Evolutionary conservation across 1,284 basidiomycete genomes (phyloP).

Genomic region (Microbotryum saponariae): DNA sequence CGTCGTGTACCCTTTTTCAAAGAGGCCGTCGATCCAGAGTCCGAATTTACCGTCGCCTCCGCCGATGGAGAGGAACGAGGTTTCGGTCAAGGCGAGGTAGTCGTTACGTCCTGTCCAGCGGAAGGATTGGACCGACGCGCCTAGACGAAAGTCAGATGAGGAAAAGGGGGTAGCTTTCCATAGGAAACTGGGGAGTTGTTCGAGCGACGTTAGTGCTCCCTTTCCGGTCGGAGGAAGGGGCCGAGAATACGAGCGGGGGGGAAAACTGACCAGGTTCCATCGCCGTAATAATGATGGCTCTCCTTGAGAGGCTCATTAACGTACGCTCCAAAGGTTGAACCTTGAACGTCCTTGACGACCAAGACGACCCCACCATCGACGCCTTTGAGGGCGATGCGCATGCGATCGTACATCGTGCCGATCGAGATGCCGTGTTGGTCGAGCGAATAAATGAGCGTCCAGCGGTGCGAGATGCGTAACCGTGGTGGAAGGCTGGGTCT

Average conservation of each 20-base stretch:
- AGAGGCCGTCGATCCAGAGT: slow-evolving; percentile 74
- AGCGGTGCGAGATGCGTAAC: slow-evolving; percentile 65
- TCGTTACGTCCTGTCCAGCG: slow-evolving; percentile 85
- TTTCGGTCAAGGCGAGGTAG: slow-evolving; percentile 80
- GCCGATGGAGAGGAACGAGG: slow-evolving; percentile 72
- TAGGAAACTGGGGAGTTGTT: slow-evolving; percentile 54
- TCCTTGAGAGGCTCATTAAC: slow-evolving; percentile 61
- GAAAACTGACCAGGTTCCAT: slow-evolving; percentile 27
- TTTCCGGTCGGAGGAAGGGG: neutral
- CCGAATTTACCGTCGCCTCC: slow-evolving; percentile 86
- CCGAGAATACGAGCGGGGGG: neutral
- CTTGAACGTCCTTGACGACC: slow-evolving; percentile 55
- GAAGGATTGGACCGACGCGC: slow-evolving; percentile 55
- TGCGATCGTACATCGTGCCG: slow-evolving; percentile 70
- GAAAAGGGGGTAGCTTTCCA: slow-evolving; percentile 49
- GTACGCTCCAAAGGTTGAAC: slow-evolving; percentile 68
- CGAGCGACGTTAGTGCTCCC: neutral
- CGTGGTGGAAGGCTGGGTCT: slow-evolving; percentile 62
- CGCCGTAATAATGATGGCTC: slow-evolving; percentile 53
- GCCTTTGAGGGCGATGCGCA: slow-evolving; percentile 39
- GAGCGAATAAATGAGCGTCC: slow-evolving; percentile 82
- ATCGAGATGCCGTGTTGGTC: slow-evolving; percentile 94
- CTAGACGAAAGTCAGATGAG: slow-evolving; percentile 32
- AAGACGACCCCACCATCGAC: slow-evolving; percentile 49
- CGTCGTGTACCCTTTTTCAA: slow-evolving; percentile 75